Evolutionary conservation across 768 basidiomycete genomes (phyloP).

Genomic region (Auricularia sp.): DNA sequence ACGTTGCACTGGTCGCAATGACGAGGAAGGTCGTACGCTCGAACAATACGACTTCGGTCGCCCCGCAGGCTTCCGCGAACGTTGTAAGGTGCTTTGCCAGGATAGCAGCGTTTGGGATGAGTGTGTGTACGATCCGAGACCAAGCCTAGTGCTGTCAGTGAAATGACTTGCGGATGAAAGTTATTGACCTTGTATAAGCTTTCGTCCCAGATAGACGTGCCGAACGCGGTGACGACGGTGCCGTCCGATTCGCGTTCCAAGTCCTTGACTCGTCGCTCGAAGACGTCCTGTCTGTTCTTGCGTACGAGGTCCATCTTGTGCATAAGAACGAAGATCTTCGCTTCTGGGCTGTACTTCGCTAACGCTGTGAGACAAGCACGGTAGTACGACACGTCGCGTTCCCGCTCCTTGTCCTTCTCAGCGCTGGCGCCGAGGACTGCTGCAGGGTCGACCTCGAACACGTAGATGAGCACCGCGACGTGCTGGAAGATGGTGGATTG

Average conservation of each 20-base stretch:
- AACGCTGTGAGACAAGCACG: slow-evolving; percentile 82
- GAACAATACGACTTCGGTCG: slow-evolving; percentile 90
- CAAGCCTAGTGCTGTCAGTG: slow-evolving; percentile 56
- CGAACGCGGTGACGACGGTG: slow-evolving; percentile 65
- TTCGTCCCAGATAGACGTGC: slow-evolving; percentile 96
- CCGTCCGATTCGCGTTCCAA: slow-evolving; percentile 53
- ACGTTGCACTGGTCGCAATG: slow-evolving; percentile 60
- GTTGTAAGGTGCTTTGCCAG: slow-evolving; percentile 79
- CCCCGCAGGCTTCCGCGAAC: slow-evolving; percentile 78
- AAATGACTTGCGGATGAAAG: not conserved
- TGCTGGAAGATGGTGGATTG: slow-evolving; percentile 93
- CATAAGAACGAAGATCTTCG: slow-evolving; percentile 78
- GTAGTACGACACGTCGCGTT: slow-evolving; percentile 89
- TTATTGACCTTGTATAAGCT: slow-evolving; percentile 76
- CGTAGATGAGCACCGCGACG: slow-evolving; percentile 96
- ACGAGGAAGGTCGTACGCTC: slow-evolving; percentile 97
- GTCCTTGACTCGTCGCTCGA: slow-evolving; percentile 66
- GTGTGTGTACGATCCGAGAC: slow-evolving; percentile 93
- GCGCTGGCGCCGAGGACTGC: not conserved
- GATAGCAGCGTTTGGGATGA: slow-evolving; percentile 90
- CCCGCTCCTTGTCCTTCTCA: slow-evolving; percentile 34
- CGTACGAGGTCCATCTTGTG: slow-evolving; percentile 97
- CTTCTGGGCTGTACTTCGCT: slow-evolving; percentile 66
- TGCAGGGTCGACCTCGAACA: slow-evolving; percentile 75
- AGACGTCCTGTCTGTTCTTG: slow-evolving; percentile 44